Evolutionary conservation across 2,329 filamentous ascomycete genomes (phyloP).

Genomic region (Colletotrichum agaves): DNA sequence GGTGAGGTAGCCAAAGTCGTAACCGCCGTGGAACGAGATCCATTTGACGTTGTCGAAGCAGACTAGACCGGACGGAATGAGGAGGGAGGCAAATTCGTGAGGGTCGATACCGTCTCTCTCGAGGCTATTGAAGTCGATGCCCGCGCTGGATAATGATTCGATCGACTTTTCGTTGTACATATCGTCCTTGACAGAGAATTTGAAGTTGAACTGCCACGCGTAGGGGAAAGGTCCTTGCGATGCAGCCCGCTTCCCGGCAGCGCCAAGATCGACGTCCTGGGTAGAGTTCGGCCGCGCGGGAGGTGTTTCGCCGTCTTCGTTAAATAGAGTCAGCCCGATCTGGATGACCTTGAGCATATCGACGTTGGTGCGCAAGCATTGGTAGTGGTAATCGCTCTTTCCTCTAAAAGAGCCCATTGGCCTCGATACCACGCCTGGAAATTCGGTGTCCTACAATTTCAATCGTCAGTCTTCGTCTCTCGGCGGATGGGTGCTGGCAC

Average conservation of each 20-base stretch:
- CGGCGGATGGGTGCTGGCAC: not conserved
- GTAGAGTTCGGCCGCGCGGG: slow-evolving; percentile 71
- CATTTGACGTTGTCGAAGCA: slow-evolving; percentile 90
- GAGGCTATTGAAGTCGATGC: slow-evolving; percentile 89
- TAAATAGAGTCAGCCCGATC: slow-evolving; percentile 93
- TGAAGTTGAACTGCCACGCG: slow-evolving; percentile 99
- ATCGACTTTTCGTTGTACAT: slow-evolving; percentile 99
- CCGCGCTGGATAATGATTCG: slow-evolving; percentile 86
- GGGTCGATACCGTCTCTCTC: slow-evolving; percentile 92
- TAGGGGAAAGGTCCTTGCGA: slow-evolving; percentile 73
- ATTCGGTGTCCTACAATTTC: slow-evolving; percentile 85
- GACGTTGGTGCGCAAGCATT: slow-evolving; percentile 96
- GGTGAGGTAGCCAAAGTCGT: slow-evolving; percentile 97
- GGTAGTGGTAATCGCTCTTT: slow-evolving; percentile 98
- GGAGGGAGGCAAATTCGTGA: slow-evolving; percentile 84
- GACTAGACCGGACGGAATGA: slow-evolving; percentile 92
- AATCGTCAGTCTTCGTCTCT: slow-evolving; percentile 22
- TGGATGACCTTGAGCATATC: slow-evolving; percentile 98
- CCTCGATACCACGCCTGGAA: slow-evolving; percentile 95
- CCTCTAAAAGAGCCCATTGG: slow-evolving; percentile 95
- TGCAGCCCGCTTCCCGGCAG: slow-evolving; percentile 52
- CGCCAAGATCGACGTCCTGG: slow-evolving; percentile 53
- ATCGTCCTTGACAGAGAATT: slow-evolving; percentile 92
- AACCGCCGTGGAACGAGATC: slow-evolving; percentile 98
- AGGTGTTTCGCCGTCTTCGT: slow-evolving; percentile 86